Base-by-base conservation (phyloP, 176 grass and related monocot genomes). In the Pontederia paniculata region DNA sequence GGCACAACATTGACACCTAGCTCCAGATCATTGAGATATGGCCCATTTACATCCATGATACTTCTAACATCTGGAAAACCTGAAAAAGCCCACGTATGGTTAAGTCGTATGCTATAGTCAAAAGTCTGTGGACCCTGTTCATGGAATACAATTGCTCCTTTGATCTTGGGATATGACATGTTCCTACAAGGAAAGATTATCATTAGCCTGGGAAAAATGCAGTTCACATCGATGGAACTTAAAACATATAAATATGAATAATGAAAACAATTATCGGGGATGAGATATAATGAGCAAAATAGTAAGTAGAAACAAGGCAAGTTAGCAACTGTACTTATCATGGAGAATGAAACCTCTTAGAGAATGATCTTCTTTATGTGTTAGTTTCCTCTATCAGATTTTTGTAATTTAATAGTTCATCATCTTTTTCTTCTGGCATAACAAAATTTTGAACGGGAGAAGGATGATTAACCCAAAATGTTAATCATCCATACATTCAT, bases 91-190 rank as follows among this genome's bases (percentile, higher is more conserved):
- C 77, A 80, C 15, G 70, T 74, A 64, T 80, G 77, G 54, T 80
- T 80, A 50, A 80, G 63, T 17, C 77, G 69, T 63, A 80, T 80
- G 63, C 77, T 80, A 60, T 80, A 80, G 63, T 80, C 77, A 74
- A 80, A 80, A 69, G 43, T 42, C 47, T 63, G 31, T 54, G 77
- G 77, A 48, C 77, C 77, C 60, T 55, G 52, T 44, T 45, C 48
- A 46, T 80, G 69, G 48, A 80, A 80, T 51, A 74, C 56, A 49
- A 80, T 25, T 49, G 77, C 77, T 74, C 77, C 77, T 68, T 53
- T 80, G 58, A 80, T 73, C 56, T 60, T 74, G 8, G 77, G 70
- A 54, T 80, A 63, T 44, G 77, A 74, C 57, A 80, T 41, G 50
- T 80, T 80, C 70, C 77, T 80, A 42, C 68, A 45, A 54, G 44